Evolutionary conservation across 257 asterid genomes (phyloP), one percentile per base, ranked within the genome.

Genomic region (Thymus mandschuricus): DNA sequence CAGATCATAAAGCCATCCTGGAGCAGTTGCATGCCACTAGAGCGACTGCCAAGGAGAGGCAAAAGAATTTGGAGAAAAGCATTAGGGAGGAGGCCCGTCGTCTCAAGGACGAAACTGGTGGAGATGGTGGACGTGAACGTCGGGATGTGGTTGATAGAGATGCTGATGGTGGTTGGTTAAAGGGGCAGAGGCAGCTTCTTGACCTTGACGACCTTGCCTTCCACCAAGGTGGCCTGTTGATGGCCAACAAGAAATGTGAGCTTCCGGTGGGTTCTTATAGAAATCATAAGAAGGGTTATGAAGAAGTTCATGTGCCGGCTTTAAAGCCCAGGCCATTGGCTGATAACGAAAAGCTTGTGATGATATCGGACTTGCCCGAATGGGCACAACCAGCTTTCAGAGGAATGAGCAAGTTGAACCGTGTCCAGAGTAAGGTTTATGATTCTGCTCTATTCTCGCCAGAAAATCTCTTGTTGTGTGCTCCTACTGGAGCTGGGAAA

Each of bases 401-500:
- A 70, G 85, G 85, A 35, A 85, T 85, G 90, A 76, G 50, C 64
- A 86, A 81, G 74, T 76, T 85, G 83, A 85, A 85, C 75, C 70
- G 90, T 79, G 86, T 85, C 73, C 90, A 85, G 86, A 85, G 90
- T 73, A 83, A 58, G 79, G 90, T 85, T 55, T 85, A 85, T 48
- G 80, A 81, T 28, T 74, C 88, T 70, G 90, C 90, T n/a, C 61
- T 85, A 2, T 78, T 75, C 73, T 55, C 81, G 58, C 85, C 88
- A 5, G 86, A 83, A 56, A 85, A 85, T 75, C 49, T 85, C 38
- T 68, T 85, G 75, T 64, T 85, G 15, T 85, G 90, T 78, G 90
- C 90, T 74, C 90, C 90, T 58, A 85, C 90, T 65, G 90, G 90
- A 12, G 90, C 88, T 65, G 90, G 90, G 60, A 85, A 85, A 69